Evolutionary conservation across 345 rosid species (phyloP), one percentile per base, ranked within the genome.

Genomic region (Lepidium africanum): DNA sequence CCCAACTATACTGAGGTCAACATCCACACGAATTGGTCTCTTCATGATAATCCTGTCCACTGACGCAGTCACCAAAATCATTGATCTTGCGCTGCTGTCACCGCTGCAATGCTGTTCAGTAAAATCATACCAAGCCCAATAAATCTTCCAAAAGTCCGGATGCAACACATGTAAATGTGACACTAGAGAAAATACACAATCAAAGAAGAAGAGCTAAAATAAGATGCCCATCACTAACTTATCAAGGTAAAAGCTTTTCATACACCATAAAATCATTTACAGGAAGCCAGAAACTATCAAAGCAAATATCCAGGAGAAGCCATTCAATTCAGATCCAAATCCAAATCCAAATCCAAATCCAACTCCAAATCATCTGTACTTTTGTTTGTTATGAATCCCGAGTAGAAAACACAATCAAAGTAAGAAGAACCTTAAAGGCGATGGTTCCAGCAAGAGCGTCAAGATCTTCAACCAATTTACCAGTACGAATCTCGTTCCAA

Each of bases 361-460:
- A 30, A 30, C 5, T 30, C 33, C 7, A 30, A 27, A 30, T 0
- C 1, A 27, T 4, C 32, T 27, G 6, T 30, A 30, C 33, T 5
- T 30, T 5, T 30, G 33, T n/a, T 2, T 3, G 19, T n/a, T 42
- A 17, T 16, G 53, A 41, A 1, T 59, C 37, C 5, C 9, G 43
- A 59, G 16, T 4, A 45, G 10, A 9, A 30, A n/a, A 15, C 17
- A 16, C 2, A 45, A 27, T 40, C 12, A 4, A 10, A 63, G 11
- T 1, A 49, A 67, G 17, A 48, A 67, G 14, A 47, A 91, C 97
- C 94, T 89, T 92, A 36, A 78, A 87, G 56, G 95, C 80, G 61
- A 92, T 81, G 16, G 98, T 89, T 37, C 96, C 95, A 42, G 95
- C 98, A 37, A 92, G 95, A 76, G 98, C 95, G 77, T 92, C 95